Conservation (phyloP, 2,329 filamentous ascomycete species). For the Chaetomiaceae sp. region DNA sequence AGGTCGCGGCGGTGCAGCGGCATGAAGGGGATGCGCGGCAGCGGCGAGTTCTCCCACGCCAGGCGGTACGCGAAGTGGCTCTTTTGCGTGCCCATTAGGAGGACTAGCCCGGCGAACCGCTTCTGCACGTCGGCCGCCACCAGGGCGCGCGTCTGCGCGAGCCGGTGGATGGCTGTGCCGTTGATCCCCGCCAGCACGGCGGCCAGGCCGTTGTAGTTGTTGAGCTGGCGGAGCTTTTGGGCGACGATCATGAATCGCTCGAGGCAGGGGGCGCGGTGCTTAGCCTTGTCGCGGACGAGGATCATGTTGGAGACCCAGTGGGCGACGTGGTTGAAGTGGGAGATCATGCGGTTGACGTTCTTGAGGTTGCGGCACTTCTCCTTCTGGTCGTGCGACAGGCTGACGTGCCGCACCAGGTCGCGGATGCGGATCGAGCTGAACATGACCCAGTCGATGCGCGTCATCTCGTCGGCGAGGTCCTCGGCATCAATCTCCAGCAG, state of each 20-base stretch:
- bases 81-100: conserved; percentile 90
- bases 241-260: conserved; percentile 96
- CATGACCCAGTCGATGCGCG: conserved; percentile 96
- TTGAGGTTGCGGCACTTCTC: conserved; percentile 71
- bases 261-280: conserved; percentile 83
- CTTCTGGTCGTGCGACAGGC: conserved; percentile 64
- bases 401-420: conserved; percentile 89
- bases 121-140: conserved; percentile 69
- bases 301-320: conserved; percentile 81
- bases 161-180: conserved; percentile 76
- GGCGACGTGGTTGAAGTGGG: conserved; percentile 82
- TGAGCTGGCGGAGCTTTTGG: conserved; percentile 76
- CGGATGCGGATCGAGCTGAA: conserved; percentile 91
- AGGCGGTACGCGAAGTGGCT: conserved; percentile 93
- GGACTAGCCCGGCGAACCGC: conserved; percentile 79
- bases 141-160: conserved; percentile 72
- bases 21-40: conserved; percentile 88
- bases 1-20: conserved; percentile 85
- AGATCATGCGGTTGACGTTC: conserved; percentile 91
- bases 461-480: conserved; percentile 84
- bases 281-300: conserved; percentile 87
- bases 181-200: conserved; percentile 91
- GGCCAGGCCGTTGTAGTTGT: conserved; percentile 97
- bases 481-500: conserved; percentile 86
- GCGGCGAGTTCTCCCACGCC: conserved; percentile 91